Evolutionary conservation across 176 grass and related monocot genomes (phyloP).

Genomic region (Musa schizocarpa): DNA sequence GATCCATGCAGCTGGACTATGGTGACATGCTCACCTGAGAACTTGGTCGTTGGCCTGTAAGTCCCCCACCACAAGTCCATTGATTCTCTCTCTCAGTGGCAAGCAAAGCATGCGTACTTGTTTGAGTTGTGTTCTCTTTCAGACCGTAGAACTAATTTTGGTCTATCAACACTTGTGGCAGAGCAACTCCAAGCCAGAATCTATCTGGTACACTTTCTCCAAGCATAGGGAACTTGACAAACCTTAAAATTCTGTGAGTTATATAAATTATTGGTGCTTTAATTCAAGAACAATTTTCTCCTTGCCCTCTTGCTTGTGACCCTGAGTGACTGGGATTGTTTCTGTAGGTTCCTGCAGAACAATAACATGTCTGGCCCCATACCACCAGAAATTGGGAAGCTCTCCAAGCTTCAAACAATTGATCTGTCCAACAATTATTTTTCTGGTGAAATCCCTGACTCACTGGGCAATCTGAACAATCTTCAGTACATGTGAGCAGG

Average conservation of each 20-base stretch:
- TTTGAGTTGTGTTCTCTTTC: slow-evolving; percentile 1
- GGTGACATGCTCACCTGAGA: slow-evolving; percentile 50
- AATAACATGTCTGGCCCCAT: neutral
- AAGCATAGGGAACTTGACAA: slow-evolving; percentile 65
- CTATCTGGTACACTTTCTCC: slow-evolving; percentile 65
- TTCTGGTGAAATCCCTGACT: neutral
- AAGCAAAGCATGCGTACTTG: too few relatives aligned
- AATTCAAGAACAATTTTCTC: neutral
- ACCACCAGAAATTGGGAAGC: neutral
- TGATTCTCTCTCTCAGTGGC: neutral
- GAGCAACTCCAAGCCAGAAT: slow-evolving; percentile 46
- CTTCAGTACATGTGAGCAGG: neutral
- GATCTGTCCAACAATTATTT: neutral
- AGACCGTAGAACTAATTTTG: neutral
- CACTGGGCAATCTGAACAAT: neutral
- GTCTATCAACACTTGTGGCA: slow-evolving; percentile 22
- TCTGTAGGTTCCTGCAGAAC: neutral
- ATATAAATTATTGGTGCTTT: neutral
- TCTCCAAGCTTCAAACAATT: neutral
- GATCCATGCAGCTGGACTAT: slow-evolving; percentile 80
- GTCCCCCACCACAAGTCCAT: neutral
- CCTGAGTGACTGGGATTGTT: neutral
- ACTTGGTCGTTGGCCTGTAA: slow-evolving; percentile 50
- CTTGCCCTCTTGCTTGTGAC: neutral
- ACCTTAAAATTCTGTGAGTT: slow-evolving; percentile 61